Conservation (phyloP, 106 monocot species). For the Dendrobium catenatum region DNA sequence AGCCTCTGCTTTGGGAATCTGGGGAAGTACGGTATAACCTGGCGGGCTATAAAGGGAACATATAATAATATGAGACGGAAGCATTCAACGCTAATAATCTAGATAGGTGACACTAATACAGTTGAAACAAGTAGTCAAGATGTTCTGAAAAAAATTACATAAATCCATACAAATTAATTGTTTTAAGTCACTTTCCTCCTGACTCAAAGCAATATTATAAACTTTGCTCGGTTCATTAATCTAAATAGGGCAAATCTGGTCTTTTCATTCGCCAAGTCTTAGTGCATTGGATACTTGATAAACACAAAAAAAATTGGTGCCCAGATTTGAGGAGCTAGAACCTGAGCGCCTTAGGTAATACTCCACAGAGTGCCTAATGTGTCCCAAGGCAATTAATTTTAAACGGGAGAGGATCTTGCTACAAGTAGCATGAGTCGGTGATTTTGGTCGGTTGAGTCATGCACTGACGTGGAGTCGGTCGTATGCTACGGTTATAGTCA, state of each 20-base stretch:
- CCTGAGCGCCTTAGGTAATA: too few species aligned
- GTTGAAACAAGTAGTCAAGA: neutral
- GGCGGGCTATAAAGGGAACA: constrained; percentile 1
- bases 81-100: neutral
- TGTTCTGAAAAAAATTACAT: neutral
- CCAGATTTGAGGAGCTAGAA: too few species aligned
- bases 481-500: too few species aligned
- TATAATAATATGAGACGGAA: neutral
- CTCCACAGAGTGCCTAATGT: too few species aligned
- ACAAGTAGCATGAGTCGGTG: too few species aligned
- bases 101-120: neutral
- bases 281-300: neutral
- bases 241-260: neutral
- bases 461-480: too few species aligned
- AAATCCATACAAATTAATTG: neutral
- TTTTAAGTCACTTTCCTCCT: neutral
- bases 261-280: neutral
- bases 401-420: too few species aligned
- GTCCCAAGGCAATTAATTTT: too few species aligned
- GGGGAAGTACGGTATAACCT: neutral
- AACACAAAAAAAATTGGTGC: too few species aligned
- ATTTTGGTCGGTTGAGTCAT: too few species aligned
- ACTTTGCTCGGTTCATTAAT: neutral
- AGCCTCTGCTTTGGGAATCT: neutral
- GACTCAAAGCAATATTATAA: neutral